A percentile compares a stretch with the other conserved stretches of the same genome.
Conservation (phyloP, 2,329 filamentous ascomycete species). For the Fusarium nanum region DNA sequence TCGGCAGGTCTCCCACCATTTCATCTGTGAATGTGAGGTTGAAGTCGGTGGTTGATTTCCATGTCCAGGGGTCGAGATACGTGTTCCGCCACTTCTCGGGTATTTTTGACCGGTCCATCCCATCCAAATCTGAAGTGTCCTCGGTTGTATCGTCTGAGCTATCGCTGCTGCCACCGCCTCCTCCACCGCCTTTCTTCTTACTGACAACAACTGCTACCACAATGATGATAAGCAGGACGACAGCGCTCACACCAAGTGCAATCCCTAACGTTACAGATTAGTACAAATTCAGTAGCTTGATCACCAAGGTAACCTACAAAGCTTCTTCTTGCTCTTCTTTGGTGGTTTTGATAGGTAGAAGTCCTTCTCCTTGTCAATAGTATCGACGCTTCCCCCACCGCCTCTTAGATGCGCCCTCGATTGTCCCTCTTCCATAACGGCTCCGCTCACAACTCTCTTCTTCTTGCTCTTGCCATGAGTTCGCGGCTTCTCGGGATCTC, state of each 20-base stretch:
- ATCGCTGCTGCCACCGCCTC: conserved; percentile 37
- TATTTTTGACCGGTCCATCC: conserved; percentile 66
- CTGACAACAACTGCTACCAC: conserved; percentile 75
- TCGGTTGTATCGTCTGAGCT: conserved; percentile 46
- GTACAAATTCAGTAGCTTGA: neutral
- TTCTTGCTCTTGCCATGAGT: conserved; percentile 59
- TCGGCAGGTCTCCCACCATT: conserved; percentile 84
- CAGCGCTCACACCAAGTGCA: conserved; percentile 62
- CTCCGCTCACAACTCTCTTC: conserved; percentile 75
- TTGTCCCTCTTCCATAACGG: conserved; percentile 75
- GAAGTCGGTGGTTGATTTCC: conserved; percentile 90
- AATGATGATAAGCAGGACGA: conserved; percentile 74
- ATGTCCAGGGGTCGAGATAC: conserved; percentile 88
- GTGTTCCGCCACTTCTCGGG: conserved; percentile 77
- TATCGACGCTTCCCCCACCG: conserved; percentile 56
- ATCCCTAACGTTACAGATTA: conserved; percentile 60
- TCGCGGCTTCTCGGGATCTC: conserved; percentile 47
- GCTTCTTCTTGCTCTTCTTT: conserved; percentile 68
- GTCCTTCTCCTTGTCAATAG: conserved; percentile 61
- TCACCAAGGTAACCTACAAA: conserved; percentile 60
- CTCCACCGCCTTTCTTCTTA: conserved; percentile 70
- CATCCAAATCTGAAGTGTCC: conserved; percentile 57
- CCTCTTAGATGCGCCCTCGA: conserved; percentile 57
- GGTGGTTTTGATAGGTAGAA: conserved; percentile 57
- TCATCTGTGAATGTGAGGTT: conserved; percentile 92